These are phyloP conservation scores for Cladophialophora bantiana DNA, from an alignment of 2,329 filamentous ascomycete genomes.

Conservation along the genomic window DNA sequence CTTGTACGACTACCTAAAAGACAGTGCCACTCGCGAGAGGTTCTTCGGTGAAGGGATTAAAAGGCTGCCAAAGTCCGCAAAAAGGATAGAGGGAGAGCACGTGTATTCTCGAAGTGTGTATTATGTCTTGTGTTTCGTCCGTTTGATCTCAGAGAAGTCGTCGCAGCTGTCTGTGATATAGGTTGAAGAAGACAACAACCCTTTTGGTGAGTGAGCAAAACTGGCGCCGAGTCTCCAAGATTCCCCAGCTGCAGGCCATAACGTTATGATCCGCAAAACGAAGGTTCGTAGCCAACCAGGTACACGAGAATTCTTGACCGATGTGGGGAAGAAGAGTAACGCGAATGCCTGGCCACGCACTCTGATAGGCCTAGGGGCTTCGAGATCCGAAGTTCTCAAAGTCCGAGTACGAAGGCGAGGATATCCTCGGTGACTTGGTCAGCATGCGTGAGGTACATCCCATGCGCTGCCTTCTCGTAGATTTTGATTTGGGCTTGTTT, in stretches of 20 bases:
- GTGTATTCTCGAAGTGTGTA: neutral
- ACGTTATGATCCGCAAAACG: neutral
- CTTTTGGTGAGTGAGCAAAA: no score
- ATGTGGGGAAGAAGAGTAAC: neutral
- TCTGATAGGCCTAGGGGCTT: slow-evolving; percentile 7
- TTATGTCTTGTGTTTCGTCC: neutral
- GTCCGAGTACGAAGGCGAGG: slow-evolving; percentile 32
- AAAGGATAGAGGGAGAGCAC: neutral
- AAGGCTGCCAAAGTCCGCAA: neutral
- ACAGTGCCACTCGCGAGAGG: neutral
- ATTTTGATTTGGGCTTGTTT: slow-evolving; percentile 41
- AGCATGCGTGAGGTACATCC: slow-evolving; percentile 38
- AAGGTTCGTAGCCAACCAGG: neutral
- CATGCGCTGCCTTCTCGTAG: slow-evolving; percentile 43
- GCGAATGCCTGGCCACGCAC: neutral
- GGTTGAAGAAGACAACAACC: neutral
- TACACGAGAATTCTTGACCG: neutral
- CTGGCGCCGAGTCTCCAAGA: neutral
- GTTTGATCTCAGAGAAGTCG: neutral
- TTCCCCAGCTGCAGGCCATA: neutral
- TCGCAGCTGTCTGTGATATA: neutral
- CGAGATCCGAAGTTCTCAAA: neutral
- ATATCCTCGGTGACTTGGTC: slow-evolving; percentile 37
- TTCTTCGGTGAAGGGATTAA: neutral
- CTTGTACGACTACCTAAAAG: neutral